Conservation (phyloP, 768 basidiomycete species). For the Lentinula raphanica region DNA sequence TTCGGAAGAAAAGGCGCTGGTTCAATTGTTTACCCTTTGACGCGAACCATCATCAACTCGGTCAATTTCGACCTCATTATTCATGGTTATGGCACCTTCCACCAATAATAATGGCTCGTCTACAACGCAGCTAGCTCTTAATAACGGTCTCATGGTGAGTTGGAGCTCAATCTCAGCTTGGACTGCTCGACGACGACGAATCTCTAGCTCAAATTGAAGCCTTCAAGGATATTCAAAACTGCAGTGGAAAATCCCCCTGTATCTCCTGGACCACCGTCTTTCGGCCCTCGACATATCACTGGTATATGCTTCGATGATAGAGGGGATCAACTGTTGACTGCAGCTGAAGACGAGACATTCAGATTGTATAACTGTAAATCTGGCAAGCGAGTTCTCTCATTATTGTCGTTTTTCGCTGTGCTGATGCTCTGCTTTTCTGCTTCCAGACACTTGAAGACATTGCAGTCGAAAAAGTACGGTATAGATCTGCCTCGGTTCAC, state of each 20-base stretch:
- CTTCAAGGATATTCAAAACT: slow-evolving; percentile 82
- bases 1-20: slow-evolving; percentile 24
- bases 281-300: slow-evolving; percentile 72
- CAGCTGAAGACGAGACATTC: slow-evolving; percentile 90
- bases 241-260: slow-evolving; percentile 54
- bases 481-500: slow-evolving; percentile 93
- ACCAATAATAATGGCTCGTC: slow-evolving; percentile 28
- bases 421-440: neutral
- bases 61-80: too few relatives aligned
- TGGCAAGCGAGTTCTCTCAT: slow-evolving; percentile 77
- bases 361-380: slow-evolving; percentile 82
- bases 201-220: slow-evolving; percentile 67
- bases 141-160: slow-evolving; percentile 46
- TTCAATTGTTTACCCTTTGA: slow-evolving; percentile 36
- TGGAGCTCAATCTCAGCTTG: neutral
- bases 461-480: slow-evolving; percentile 95
- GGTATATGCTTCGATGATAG: slow-evolving; percentile 88
- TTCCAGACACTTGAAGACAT: slow-evolving; percentile 63
- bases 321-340: slow-evolving; percentile 82
- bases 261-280: slow-evolving; percentile 31
- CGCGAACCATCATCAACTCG: slow-evolving; percentile 1
- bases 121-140: slow-evolving; percentile 33
- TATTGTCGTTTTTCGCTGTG: slow-evolving; percentile 15
- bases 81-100: slow-evolving; percentile 40
- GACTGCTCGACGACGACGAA: neutral